Evolutionary conservation across 2,329 filamentous ascomycete species (phyloP), one percentile per base, ranked within the genome.

Genomic region (Plectosphaerella cucumerina): DNA sequence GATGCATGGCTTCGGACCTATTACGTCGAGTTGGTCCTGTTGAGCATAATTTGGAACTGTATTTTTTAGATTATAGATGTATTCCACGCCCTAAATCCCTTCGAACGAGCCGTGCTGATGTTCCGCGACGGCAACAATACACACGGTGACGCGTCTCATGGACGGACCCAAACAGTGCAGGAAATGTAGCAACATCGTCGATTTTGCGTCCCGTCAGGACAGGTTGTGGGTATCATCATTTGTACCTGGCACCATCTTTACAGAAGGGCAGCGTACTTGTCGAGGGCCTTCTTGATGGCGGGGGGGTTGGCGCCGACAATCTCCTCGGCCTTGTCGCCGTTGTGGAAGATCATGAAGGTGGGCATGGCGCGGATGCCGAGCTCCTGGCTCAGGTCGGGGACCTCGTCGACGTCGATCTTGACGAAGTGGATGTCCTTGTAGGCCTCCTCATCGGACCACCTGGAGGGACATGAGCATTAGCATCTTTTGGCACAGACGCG

Each of bases 291-390:
- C 70, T 81, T 70, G 53, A 96, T 72, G n/a, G 78, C 84, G 46
- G 70, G 68, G n/a, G 86, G 86, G 73, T 90, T 90, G 62, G 90
- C 91, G 56, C 92, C 92, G 23, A 94, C 82, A 52, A 96, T 73
- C 72, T 90, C 86, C 42, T 72, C 76, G 34, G 84, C 70, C 77
- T 89, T 87, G 69, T 89, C 69, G 58, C 88, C 90, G 60, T 85
- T 71, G 80, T 90, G 89, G 82, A 91, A 96, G 64, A 95, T 70
- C 51, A 88, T 64, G 75, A 97, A 96, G 23, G 90, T 95, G 50
- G 93, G 92, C 91, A 97, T 96, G 67, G 92, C 91, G 61, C 89
- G 84, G 68, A 97, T 82, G 57, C 82, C 83, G 56, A 94, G 84
- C 66, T 94, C 84, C 62, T 86, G 79, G 31, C 89, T 84, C 47